Conservation (phyloP, 257 asterid species). For the Ajuga chamaepitys region DNA sequence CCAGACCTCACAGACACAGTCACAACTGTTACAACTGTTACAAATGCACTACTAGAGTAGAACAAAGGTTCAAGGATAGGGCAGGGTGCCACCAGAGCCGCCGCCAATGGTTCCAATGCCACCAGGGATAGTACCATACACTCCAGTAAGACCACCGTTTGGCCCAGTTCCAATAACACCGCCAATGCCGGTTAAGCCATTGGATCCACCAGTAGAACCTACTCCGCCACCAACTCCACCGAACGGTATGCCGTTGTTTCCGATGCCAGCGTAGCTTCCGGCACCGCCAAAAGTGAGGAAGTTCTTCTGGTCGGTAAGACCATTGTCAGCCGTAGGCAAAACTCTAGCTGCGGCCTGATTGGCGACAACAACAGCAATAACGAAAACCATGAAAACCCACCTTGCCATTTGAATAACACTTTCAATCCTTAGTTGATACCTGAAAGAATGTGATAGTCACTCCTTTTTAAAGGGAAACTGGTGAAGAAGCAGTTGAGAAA, state of each 20-base stretch:
- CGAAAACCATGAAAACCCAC: conserved; percentile 5
- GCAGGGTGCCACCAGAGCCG: conserved; percentile 17
- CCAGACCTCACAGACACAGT: no score
- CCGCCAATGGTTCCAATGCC: conserved; percentile 13
- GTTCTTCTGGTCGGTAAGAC: conserved; percentile 36
- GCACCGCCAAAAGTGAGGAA: conserved; percentile 23
- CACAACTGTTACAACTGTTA: no score
- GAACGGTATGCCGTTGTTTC: conserved; percentile 32
- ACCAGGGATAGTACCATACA: conserved; percentile 21
- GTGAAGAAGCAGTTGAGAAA: conserved; percentile 21
- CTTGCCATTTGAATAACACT: conserved; percentile 15
- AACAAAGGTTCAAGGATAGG: conserved; percentile 11
- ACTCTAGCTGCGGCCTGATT: conserved; percentile 27
- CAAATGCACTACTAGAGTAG: no score
- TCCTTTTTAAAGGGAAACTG: conserved; percentile 15
- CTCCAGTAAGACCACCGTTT: conserved; percentile 17
- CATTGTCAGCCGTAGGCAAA: conserved; percentile 17
- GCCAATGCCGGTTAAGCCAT: conserved; percentile 22
- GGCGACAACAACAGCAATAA: conserved; percentile 17
- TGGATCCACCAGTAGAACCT: conserved; percentile 19
- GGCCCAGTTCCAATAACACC: conserved; percentile 40
- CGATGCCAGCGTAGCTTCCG: conserved; percentile 36
- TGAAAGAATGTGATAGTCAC: conserved; percentile 16
- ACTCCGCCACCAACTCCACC: conserved; percentile 42
- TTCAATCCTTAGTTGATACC: conserved; percentile 9